Percentiles rank a stretch among this genome's conserved stretches.
Conservation (phyloP, 495 filamentous ascomycete genomes). For the Staphylotrichum tortipilum region DNA sequence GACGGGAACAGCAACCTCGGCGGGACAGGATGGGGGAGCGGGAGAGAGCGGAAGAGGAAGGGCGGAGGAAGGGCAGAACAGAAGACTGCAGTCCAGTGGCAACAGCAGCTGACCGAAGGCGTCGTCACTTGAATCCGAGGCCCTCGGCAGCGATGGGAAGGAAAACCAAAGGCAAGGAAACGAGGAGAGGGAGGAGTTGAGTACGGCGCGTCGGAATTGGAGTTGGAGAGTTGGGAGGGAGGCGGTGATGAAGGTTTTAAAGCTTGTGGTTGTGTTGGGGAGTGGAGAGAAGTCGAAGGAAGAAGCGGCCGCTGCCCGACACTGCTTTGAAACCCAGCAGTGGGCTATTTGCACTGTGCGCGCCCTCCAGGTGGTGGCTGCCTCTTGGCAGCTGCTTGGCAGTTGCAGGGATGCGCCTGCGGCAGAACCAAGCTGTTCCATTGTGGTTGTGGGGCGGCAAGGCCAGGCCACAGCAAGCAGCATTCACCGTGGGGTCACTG, state of each 20-base stretch:
- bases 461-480: neutral
- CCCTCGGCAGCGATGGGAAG: neutral
- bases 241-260: neutral
- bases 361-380: neutral
- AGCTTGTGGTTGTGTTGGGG: no score
- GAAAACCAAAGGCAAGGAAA: neutral
- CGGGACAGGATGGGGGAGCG: no score
- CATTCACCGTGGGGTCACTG: neutral
- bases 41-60: no score
- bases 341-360: neutral
- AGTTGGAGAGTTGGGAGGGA: neutral
- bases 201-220: neutral
- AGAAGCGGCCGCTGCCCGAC: no score
- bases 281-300: no score
- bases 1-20: no score
- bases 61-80: no score
- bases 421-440: no score
- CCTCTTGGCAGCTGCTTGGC: no score
- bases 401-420: no score
- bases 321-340: neutral
- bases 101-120: slow-evolving; percentile 1
- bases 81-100: no score
- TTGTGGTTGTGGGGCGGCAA: neutral
- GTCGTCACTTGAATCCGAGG: slow-evolving; percentile 16
- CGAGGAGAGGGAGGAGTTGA: neutral